Conservation (phyloP, 2,329 filamentous ascomycete species). For the Xylaria sp. region DNA sequence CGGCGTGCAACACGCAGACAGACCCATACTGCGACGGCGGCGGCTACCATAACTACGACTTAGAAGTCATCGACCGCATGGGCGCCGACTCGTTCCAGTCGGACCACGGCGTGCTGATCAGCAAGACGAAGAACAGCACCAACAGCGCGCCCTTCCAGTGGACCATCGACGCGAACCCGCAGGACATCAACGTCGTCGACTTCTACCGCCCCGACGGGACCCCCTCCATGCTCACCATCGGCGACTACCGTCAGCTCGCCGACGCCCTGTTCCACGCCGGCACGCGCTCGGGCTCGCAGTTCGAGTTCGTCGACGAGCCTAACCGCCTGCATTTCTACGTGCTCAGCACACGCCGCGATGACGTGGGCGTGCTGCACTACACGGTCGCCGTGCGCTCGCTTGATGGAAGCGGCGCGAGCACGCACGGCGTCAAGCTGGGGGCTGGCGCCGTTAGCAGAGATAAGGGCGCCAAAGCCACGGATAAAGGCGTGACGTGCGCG, state of each 20-base stretch:
- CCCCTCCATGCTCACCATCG: conserved; percentile 59
- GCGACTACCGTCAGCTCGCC: conserved; percentile 64
- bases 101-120: conserved; percentile 64
- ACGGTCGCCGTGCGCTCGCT: conserved; percentile 60
- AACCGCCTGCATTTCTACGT: conserved; percentile 64
- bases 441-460: conserved; percentile 49
- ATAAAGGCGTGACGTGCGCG: conserved; percentile 55
- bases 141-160: conserved; percentile 60
- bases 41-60: conserved; percentile 61
- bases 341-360: conserved; percentile 56
- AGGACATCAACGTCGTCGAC: conserved; percentile 62
- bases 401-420: conserved; percentile 51
- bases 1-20: conserved; percentile 54
- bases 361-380: conserved; percentile 59
- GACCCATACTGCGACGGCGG: conserved; percentile 64
- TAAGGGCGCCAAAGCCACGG: conserved; percentile 44
- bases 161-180: conserved; percentile 65
- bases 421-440: conserved; percentile 53
- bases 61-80: conserved; percentile 66
- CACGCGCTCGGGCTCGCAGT: conserved; percentile 62
- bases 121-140: conserved; percentile 62
- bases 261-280: conserved; percentile 67
- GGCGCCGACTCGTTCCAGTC: conserved; percentile 64
- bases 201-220: conserved; percentile 62
- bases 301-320: conserved; percentile 59